Evolutionary conservation across 73 alveolate genomes (phyloP).

Genomic region (Uronychia binucleata): DNA sequence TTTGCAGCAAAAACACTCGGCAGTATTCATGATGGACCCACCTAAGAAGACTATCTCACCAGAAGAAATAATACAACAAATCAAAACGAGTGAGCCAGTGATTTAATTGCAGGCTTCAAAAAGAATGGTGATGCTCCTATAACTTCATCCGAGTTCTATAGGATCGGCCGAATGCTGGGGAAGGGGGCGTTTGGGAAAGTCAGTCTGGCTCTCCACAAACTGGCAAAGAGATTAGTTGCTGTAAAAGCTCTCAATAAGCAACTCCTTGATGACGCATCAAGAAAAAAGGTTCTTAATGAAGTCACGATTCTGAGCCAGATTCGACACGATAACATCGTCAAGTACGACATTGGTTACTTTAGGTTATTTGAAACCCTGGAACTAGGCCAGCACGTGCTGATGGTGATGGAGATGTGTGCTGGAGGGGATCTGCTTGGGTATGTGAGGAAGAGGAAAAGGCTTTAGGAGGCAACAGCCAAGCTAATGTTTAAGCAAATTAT

Average conservation of each 20-base stretch:
- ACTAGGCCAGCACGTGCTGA: neutral
- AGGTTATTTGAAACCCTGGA: neutral
- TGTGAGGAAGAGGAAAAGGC: constrained; percentile 73
- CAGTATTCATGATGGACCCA: neutral
- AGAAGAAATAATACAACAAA: neutral
- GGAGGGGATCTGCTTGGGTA: constrained; percentile 78
- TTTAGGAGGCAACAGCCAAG: constrained; percentile 71
- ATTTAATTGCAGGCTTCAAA: neutral
- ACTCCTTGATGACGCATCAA: constrained; percentile 82
- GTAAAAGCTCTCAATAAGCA: neutral
- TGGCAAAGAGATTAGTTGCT: neutral
- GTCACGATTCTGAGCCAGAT: constrained; percentile 69
- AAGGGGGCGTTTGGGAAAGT: neutral
- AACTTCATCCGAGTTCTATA: neutral
- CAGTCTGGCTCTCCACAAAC: neutral
- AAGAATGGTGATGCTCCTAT: neutral
- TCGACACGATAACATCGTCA: constrained; percentile 67
- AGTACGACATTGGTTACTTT: too few species aligned
- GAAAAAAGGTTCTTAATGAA: constrained; percentile 87
- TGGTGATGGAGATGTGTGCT: constrained; percentile 19
- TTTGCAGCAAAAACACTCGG: neutral
- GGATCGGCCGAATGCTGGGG: neutral
- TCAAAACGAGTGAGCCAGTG: too few species aligned
- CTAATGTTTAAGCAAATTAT: constrained; percentile 72
- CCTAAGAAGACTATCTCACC: neutral